Base-by-base conservation (phyloP, 169 alveolate genomes). In the Plasmodium cynomolgi region DNA sequence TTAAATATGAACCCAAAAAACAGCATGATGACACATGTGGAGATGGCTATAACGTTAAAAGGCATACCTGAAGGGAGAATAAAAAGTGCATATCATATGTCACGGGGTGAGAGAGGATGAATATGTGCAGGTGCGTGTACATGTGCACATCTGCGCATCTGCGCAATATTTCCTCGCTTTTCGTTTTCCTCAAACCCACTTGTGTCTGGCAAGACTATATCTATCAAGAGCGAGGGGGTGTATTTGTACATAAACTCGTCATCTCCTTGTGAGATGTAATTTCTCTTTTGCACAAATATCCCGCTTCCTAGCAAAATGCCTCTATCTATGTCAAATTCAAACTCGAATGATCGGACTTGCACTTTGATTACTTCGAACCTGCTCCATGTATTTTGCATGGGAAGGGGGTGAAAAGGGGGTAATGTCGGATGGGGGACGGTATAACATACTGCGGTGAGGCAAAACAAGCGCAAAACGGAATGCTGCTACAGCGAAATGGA, bases 1-100 rank as follows among this genome's bases (percentile, higher is more conserved):
- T 88, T 88, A 80, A 88, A 88, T 47, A 88, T 88, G 82, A 88
- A 88, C 58, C 94, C 94, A 80, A 88, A 88, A 88, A 88, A 88
- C 50, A 88, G 73, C 94, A 58, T 88, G 47, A 88, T 80, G 72
- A 80, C 94, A 88, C 94, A 77, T 15, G 90, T 79, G 44, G 94
- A 79, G 47, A 88, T 88, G 31, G 94, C 94, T 81, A 88, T 88
- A 73, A 88, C 90, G 47, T 88, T 88, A 88, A 88, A 88, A 81
- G 94, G 94, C 94, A 88, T 88, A 79, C 94, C 94, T 88, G 56
- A 88, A 79, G 72, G 44, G 58, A 13, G 26, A 88, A 31, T 44
- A 37, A 33, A 84, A 50, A 34, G 37, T 84, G 79, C 34, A 58
- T 58, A 31, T 54, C 23, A n/a, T 39, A 58, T 81, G 39, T 81